Evolutionary conservation across 495 filamentous ascomycete species (phyloP).

Genomic region (Xylaria intraflava): DNA sequence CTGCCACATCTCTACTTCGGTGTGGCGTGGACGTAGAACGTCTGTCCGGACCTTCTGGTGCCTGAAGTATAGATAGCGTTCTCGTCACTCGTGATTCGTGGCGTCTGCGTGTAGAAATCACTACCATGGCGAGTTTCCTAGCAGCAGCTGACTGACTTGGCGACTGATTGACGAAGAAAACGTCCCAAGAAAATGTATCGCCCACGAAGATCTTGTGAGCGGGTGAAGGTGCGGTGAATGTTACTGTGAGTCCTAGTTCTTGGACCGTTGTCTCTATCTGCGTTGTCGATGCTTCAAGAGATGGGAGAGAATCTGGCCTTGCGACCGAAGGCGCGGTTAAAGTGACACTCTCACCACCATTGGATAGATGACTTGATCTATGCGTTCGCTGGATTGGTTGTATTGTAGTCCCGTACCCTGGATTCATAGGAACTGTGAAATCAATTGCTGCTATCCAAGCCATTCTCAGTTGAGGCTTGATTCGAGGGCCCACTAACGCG

Average conservation of each 20-base stretch:
- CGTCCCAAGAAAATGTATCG: constrained; percentile 73
- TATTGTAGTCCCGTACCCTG: constrained; percentile 45
- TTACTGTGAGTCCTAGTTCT: constrained; percentile 69
- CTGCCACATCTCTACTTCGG: constrained; percentile 48
- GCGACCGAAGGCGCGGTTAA: constrained; percentile 41
- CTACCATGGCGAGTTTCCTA: constrained; percentile 74
- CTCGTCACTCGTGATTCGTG: constrained; percentile 55
- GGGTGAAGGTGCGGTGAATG: constrained; percentile 52
- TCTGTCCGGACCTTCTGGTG: constrained; percentile 10
- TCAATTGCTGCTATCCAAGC: constrained; percentile 77
- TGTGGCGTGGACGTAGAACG: constrained; percentile 9
- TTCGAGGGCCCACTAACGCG: constrained; percentile 52
- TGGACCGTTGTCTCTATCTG: constrained; percentile 41
- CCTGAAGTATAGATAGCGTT: constrained; percentile 41
- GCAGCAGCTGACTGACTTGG: constrained; percentile 34
- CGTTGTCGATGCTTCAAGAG: constrained; percentile 40
- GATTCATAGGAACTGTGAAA: constrained; percentile 63
- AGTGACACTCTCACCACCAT: constrained; percentile 36
- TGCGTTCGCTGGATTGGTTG: constrained; percentile 59
- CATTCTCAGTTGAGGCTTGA: constrained; percentile 66
- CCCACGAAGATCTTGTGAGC: constrained; percentile 51
- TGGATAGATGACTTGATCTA: constrained; percentile 56
- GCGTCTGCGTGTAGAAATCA: constrained; percentile 68
- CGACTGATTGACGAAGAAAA: constrained; percentile 80
- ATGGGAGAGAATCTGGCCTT: constrained; percentile 49